Percentiles rank a stretch among this genome's conserved stretches.
These are phyloP conservation scores for Colletotrichum chrysophilum DNA, from an alignment of 2,329 filamentous ascomycete species.

Conservation along the genomic window DNA sequence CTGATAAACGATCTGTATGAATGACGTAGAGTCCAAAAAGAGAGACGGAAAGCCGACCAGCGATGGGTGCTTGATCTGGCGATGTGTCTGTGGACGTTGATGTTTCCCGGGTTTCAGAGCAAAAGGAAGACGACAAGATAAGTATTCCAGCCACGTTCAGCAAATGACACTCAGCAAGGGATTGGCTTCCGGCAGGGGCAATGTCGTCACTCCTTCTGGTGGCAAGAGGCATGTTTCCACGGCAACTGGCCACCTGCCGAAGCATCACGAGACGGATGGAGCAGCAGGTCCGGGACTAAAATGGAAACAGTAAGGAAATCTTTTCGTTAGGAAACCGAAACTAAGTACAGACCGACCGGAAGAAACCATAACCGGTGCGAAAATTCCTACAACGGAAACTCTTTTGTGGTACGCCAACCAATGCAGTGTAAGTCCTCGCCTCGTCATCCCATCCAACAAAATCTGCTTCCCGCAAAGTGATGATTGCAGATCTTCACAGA, in stretches of 20 bases:
- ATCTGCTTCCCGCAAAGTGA: slow-evolving; percentile 40
- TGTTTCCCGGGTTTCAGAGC: background rate
- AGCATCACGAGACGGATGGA: background rate
- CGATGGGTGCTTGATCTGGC: background rate
- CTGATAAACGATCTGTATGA: background rate
- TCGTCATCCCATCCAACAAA: slow-evolving; percentile 52
- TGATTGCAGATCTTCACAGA: slow-evolving; percentile 45
- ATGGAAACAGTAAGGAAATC: slow-evolving; percentile 1
- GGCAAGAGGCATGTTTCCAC: background rate
- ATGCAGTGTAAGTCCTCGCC: slow-evolving; percentile 56
- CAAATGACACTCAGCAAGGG: background rate
- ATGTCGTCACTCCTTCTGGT: rapidly evolving
- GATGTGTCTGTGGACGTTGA: background rate
- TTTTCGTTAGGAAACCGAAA: slow-evolving; percentile 12
- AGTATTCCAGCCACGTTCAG: background rate
- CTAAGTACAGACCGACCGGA: slow-evolving; percentile 18
- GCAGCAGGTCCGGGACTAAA: background rate
- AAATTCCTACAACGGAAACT: slow-evolving; percentile 26
- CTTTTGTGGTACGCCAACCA: slow-evolving; percentile 51
- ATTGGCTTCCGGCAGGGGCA: background rate
- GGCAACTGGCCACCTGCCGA: background rate
- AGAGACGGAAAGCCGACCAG: slow-evolving; percentile 1
- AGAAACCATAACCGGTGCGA: slow-evolving; percentile 19
- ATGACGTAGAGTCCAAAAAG: slow-evolving; percentile 1
- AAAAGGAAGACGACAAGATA: background rate